A percentile compares a stretch with the other conserved stretches of the same genome.
phyloP scores from a whole-genome alignment of 768 basidiomycete species.

The Tulasnella calospora region DNA sequence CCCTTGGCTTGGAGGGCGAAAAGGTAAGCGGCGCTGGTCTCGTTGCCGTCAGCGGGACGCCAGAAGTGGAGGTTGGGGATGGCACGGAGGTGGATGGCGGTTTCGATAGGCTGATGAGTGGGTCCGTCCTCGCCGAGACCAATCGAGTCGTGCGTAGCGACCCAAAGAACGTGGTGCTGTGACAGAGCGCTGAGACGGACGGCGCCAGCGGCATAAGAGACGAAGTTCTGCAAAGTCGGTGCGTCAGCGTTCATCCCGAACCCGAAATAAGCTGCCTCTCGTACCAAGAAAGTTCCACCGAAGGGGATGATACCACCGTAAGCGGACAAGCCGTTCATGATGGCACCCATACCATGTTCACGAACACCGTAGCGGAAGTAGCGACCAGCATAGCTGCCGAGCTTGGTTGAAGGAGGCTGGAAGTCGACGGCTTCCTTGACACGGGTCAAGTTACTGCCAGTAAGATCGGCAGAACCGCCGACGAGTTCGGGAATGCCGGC shows the following conservation, averaged over 20 bases:
- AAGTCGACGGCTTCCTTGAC: conserved; percentile 83
- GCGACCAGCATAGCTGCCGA: conserved; percentile 79
- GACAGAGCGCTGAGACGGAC: conserved; percentile 86
- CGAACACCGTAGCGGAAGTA: conserved; percentile 97
- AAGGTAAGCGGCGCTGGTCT: conserved; percentile 89
- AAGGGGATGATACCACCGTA: conserved; percentile 92
- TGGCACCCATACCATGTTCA: conserved; percentile 96
- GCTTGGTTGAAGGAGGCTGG: conserved; percentile 79
- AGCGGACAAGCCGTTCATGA: conserved; percentile 83
- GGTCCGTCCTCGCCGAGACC: conserved; percentile 92
- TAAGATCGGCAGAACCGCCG: conserved; percentile 87
- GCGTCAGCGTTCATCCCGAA: conserved; percentile 4
- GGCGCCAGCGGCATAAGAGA: conserved; percentile 89
- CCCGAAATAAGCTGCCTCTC: conserved; percentile 30
- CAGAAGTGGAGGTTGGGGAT: conserved; percentile 89
- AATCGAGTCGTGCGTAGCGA: conserved; percentile 94
- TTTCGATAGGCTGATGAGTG: conserved; percentile 93
- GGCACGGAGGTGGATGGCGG: conserved; percentile 78
- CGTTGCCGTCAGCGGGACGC: conserved; percentile 93
- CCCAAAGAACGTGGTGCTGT: conserved; percentile 88
- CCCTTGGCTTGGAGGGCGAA: conserved; percentile 66
- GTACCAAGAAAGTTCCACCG: conserved; percentile 83
- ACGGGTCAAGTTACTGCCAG: conserved; percentile 87
- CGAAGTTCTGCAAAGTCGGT: conserved; percentile 64
- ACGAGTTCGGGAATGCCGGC: conserved; percentile 76